Base-by-base conservation (phyloP, 2,329 filamentous ascomycete species). In the Stachybotrys chlorohalonatus region DNA sequence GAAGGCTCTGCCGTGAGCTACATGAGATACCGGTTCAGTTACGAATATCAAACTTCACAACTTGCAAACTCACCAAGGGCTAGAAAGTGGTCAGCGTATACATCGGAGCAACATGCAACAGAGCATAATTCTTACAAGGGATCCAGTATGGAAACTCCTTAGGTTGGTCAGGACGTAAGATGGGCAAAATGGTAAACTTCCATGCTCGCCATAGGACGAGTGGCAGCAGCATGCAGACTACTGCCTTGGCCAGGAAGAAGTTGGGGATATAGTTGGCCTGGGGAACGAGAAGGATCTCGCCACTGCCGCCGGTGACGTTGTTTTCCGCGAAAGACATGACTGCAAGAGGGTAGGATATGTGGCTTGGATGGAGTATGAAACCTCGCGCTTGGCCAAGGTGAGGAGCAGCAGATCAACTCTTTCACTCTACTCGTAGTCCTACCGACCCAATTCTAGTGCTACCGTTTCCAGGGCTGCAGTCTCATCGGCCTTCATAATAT, bases 1-100 rank as follows among this genome's bases (percentile, higher is more conserved):
- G 52, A 63, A 65, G 5, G 59, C 52, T 1, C 15, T 17, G 8
- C 56, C 59, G 54, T 65, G 61, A 17, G 58, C 62, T 63, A 56
- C 3, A 24, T 24, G 24, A 24, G 24, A 24, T 4, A 24, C 24
- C 24, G 2, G 24, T 24, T 24, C 24, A 24, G 24, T 24, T 24
- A 24, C 24, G 24, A 24, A 24, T 24, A 24, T 24, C 24, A 24
- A 24, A 24, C 24, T 2, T 24, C 24, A 24, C 24, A 24, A 24
- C 4, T 24, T 24, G 15, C 9, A 24, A 16, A 47, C 46, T 47
- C 9, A 47, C 46, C 46, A 24, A 47, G 9, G 16, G 46, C 46
- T 47, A 45, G 46, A 11, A n/a, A 47, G 15, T 13, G 36, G 46
- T 47, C 46, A 47, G 46, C 6, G 3, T 8, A 8, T 16, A 16